Base-by-base conservation (phyloP, 1,139 yeast genomes). In the Keqinozyma sinolaborantium region DNA sequence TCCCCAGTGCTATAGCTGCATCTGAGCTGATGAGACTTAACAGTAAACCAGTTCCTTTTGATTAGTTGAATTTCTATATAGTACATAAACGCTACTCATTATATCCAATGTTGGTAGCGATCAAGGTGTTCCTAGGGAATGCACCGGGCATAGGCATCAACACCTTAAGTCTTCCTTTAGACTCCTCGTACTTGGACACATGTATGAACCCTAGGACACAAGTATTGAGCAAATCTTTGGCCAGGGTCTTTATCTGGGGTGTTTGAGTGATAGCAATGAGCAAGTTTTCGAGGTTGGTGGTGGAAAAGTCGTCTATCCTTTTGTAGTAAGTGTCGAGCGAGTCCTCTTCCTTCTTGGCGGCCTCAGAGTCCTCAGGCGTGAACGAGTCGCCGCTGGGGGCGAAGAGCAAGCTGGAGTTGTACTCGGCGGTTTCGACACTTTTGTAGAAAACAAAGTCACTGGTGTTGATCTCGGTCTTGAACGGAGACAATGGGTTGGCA, bases 1-100 rank as follows among this genome's bases (percentile, higher is more conserved):
- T 92, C 2, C 99, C 99, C 0, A 87, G 97, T 59, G 97, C 97
- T 0, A 76, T 88, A 35, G 97, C 96, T 0, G 98, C 97, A 0
- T 71, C 78, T 16, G 82, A 79, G 44, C 69, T 77, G 60, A 53
- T 66, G 30, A 47, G 39, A 29, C 28, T 46, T 7, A 56, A 58
- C 19, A 43, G 48, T 10, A 71, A 66, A 36, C 77, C 76, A 8
- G 67, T 86, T 24, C 95, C 95, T 1, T 87, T 85, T 62, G 95
- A 87, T 57, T 86, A 56, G 23, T 13, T 15, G 14, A 9, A 30
- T 25, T 25, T 11, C 12, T 21, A 24, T n/a, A 23, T 13, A 16
- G n/a, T 23, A 28, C 33, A 27, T 35, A 35, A 13, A 21, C 5
- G 30, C 30, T 49, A 58, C 37, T 60, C 66, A 20, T 50, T 56